Base-by-base conservation (phyloP, 495 filamentous ascomycete genomes). In the Aspergillus carlsbadensis region DNA sequence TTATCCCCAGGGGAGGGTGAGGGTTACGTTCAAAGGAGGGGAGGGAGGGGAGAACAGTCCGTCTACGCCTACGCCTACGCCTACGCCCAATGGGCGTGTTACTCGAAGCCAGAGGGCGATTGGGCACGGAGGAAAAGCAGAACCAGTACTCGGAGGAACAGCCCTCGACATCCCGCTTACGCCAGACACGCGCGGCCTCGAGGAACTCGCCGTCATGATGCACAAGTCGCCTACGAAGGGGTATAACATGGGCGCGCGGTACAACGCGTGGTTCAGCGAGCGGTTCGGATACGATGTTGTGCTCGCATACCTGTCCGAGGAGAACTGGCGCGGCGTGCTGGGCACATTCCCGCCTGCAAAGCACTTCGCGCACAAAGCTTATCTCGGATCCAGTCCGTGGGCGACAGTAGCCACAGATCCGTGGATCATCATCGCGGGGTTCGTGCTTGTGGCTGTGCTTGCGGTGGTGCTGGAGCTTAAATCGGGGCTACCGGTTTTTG, bases 181-280 rank as follows among this genome's bases (percentile, higher is more conserved):
- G 33, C 87, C 89, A 1, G 73, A 83, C 10, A 68, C 76, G 2
- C 62, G 70, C 5, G 62, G 61, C 2, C 66, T 91, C 14, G 71
- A 81, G 0, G 64, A 62, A 10, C 57, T 90, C 6, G 71, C 78
- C 2, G 69, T 92, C 29, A 65, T 66, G 22, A 84, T 96, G 69
- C 84, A 90, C 64, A 58, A 67, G 18, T 91, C 86, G 62, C 69
- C 81, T 0, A 82, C 88, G 0, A 72, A 72, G 17, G 86, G 81
- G 0, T 91, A 85, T 69, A 78, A 84, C 48, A 90, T 95, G 85
- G 83, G 79, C 2, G 62, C 70, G 4, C 44, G 70, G 29, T 89
- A 85, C 64, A 89, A 88, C 63, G 66, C 73, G 34, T 96, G 89
- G 89, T 92, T 96, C 72, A 83, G 81, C 22, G 63, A 74, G 15